phyloP scores from a whole-genome alignment of 352 stramenopile species.

The Globisporangium nagaii region DNA sequence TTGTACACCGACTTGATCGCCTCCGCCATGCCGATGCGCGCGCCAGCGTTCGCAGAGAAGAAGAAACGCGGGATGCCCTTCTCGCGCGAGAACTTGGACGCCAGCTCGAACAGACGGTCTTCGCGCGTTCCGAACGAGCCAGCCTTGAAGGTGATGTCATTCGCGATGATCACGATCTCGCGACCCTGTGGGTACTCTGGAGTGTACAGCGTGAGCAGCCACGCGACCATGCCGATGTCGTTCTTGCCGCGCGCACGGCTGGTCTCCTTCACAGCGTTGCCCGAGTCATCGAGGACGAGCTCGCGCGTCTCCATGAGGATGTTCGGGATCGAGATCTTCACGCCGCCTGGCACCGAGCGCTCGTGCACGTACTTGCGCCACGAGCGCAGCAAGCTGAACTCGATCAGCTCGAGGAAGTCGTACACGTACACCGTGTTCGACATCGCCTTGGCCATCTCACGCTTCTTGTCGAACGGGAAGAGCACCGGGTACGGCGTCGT shows the following conservation, averaged over 20 bases:
- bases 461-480: slow-evolving; percentile 94
- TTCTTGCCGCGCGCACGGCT: slow-evolving; percentile 92
- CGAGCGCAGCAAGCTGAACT: slow-evolving; percentile 92
- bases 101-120: slow-evolving; percentile 98
- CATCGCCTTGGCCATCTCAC: slow-evolving; percentile 88
- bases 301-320: slow-evolving; percentile 93
- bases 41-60: slow-evolving; percentile 98
- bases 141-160: slow-evolving; percentile 99
- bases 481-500: slow-evolving; percentile 96
- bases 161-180: slow-evolving; percentile 98
- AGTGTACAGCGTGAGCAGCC: slow-evolving; percentile 97
- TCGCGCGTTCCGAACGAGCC: slow-evolving; percentile 99
- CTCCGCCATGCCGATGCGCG: slow-evolving; percentile 98
- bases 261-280: slow-evolving; percentile 48
- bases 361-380: slow-evolving; percentile 91
- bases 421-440: slow-evolving; percentile 99
- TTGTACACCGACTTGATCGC: slow-evolving; percentile 98
- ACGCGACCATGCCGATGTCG: slow-evolving; percentile 99
- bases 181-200: slow-evolving; percentile 96
- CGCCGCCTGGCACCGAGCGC: slow-evolving; percentile 51
- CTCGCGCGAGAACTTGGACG: slow-evolving; percentile 92
- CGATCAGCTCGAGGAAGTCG: slow-evolving; percentile 98
- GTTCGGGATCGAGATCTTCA: slow-evolving; percentile 76
- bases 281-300: slow-evolving; percentile 89
- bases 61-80: slow-evolving; percentile 96